These are phyloP conservation scores for Tympanopsis confertula DNA, from an alignment of 2,329 filamentous ascomycete species.

Conservation along the genomic window DNA sequence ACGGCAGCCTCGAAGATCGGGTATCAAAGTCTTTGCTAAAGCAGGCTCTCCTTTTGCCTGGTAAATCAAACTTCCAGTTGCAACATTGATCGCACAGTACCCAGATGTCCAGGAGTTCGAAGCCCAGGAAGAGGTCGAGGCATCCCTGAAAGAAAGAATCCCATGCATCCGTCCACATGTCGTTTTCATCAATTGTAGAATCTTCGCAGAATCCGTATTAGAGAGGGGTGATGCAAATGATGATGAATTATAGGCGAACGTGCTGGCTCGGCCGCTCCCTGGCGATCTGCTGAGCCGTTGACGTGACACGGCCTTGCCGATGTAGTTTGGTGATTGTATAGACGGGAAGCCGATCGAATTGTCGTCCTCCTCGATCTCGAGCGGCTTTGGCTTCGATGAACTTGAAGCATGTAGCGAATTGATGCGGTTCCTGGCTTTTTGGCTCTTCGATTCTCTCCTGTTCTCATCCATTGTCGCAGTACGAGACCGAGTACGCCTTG, in stretches of 20 bases:
- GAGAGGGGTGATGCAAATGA: neutral
- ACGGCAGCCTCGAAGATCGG: constrained; percentile 33
- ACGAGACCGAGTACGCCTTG: neutral
- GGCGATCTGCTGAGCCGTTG: neutral
- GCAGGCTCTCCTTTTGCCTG: constrained; percentile 34
- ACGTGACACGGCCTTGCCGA: neutral
- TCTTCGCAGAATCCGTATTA: constrained; percentile 27
- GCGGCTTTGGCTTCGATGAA: neutral
- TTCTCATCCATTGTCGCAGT: neutral
- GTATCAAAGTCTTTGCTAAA: constrained; percentile 31
- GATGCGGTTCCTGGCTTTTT: neutral
- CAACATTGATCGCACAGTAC: constrained; percentile 37
- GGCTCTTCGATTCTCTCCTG: neutral
- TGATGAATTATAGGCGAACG: constrained; percentile 6
- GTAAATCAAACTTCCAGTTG: constrained; percentile 33
- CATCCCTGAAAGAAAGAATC: constrained; percentile 35
- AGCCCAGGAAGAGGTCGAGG: constrained; percentile 13
- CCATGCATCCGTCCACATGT: constrained; percentile 38
- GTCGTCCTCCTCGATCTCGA: neutral
- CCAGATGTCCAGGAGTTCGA: constrained; percentile 31
- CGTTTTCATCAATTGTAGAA: constrained; percentile 36
- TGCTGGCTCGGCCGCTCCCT: constrained; percentile 18
- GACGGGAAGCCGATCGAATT: neutral
- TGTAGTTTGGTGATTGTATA: neutral
- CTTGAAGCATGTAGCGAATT: neutral